Evolutionary conservation across 495 filamentous ascomycete species (phyloP).

Genomic region (Xylaria intraflava): DNA sequence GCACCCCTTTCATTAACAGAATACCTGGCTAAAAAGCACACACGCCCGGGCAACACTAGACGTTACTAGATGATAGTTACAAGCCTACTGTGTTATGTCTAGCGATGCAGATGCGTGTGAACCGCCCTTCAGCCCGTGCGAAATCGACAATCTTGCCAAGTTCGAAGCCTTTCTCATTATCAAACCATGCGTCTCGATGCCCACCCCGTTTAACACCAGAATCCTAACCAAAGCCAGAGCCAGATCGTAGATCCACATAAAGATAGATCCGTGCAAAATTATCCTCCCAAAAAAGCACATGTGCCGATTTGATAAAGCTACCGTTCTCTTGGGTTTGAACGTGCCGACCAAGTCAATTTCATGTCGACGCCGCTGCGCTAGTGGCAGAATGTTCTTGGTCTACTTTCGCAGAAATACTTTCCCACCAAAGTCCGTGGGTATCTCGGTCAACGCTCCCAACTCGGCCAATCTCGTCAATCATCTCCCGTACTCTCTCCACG

Average conservation of each 20-base stretch:
- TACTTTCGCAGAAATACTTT: slow-evolving; percentile 50
- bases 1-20: background rate
- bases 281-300: slow-evolving; percentile 10
- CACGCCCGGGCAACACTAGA: background rate
- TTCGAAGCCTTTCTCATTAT: slow-evolving; percentile 10
- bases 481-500: slow-evolving; percentile 70
- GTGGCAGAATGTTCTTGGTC: slow-evolving; percentile 29
- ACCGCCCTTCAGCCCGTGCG: background rate
- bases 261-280: slow-evolving; percentile 12
- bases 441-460: slow-evolving; percentile 74
- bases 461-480: slow-evolving; percentile 71
- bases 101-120: slow-evolving; percentile 1
- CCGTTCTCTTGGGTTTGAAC: slow-evolving; percentile 1
- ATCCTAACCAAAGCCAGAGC: slow-evolving; percentile 14
- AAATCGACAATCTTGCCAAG: slow-evolving; percentile 8
- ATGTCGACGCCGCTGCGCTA: slow-evolving; percentile 5
- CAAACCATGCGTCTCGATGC: slow-evolving; percentile 11
- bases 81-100: background rate
- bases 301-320: slow-evolving; percentile 1
- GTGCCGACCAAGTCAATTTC: background rate
- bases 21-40: no score
- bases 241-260: slow-evolving; percentile 4
- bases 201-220: slow-evolving; percentile 16
- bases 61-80: slow-evolving; percentile 7
- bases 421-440: slow-evolving; percentile 76